Percentiles rank a stretch among this genome's conserved stretches.
These are phyloP conservation scores for Cystodermella granulosa DNA, from an alignment of 1,284 basidiomycete species.

Conservation along the genomic window DNA sequence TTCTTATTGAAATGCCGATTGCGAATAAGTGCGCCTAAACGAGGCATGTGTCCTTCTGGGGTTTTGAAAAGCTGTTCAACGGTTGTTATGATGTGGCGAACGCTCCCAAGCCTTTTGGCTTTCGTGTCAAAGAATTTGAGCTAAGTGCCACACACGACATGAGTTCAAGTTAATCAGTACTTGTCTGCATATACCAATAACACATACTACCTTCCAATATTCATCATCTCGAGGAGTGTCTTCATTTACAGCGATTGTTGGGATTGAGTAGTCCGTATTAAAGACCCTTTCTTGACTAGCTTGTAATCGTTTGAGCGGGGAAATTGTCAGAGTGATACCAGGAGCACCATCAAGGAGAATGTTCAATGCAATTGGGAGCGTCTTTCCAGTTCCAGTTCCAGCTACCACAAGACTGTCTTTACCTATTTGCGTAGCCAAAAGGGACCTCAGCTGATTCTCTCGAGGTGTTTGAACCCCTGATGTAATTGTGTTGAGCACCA, in stretches of 20 bases:
- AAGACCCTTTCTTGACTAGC: slow-evolving; percentile 23
- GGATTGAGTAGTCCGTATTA: slow-evolving; percentile 17
- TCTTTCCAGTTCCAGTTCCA: slow-evolving; percentile 26
- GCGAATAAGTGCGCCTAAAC: slow-evolving; percentile 14
- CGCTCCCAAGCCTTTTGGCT: slow-evolving; percentile 5
- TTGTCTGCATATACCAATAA: no score
- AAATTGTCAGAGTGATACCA: slow-evolving; percentile 19
- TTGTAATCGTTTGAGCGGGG: slow-evolving; percentile 27
- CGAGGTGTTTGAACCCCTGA: slow-evolving; percentile 6
- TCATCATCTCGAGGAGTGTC: slow-evolving; percentile 21
- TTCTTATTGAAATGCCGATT: slow-evolving; percentile 4
- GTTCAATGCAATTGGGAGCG: slow-evolving; percentile 18
- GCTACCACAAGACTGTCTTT: slow-evolving; percentile 15
- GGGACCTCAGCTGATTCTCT: slow-evolving; percentile 14
- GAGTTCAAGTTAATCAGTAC: no score
- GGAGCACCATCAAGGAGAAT: slow-evolving; percentile 18
- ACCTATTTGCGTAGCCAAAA: slow-evolving; percentile 9
- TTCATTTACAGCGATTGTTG: slow-evolving; percentile 26
- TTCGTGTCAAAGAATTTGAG: slow-evolving; percentile 4
- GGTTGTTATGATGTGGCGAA: slow-evolving; percentile 18
- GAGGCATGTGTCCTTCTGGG: slow-evolving; percentile 19
- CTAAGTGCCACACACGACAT: no score
- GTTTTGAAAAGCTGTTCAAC: slow-evolving; percentile 22
- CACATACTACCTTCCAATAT: slow-evolving; percentile 18
- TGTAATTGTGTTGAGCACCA: slow-evolving; percentile 8